Evolutionary conservation across 352 stramenopile genomes (phyloP).

Genomic region (Phytophthora podocarpi): DNA sequence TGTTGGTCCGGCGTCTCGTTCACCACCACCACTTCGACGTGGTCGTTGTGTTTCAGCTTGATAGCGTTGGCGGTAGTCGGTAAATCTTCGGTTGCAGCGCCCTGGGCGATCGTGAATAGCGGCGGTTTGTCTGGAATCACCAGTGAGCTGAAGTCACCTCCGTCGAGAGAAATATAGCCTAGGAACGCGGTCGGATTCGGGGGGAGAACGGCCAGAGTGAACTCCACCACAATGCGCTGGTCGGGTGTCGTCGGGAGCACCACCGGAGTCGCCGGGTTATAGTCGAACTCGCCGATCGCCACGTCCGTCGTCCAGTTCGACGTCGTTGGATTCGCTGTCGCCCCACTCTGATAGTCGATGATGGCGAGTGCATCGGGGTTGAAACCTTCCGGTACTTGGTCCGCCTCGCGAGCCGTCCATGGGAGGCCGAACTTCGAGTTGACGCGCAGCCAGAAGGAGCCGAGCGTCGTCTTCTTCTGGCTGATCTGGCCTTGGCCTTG

Average conservation of each 20-base stretch:
- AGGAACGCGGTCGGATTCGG: conserved; percentile 29
- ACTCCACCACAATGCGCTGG: conserved; percentile 40
- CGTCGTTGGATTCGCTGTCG: conserved; percentile 29
- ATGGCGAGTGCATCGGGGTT: conserved; percentile 44
- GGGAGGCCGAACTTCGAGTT: conserved; percentile 30
- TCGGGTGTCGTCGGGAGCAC: conserved; percentile 24
- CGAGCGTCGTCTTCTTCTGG: conserved; percentile 13
- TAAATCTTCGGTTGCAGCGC: conserved; percentile 31
- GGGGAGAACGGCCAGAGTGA: conserved; percentile 23
- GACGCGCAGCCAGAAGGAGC: conserved; percentile 42
- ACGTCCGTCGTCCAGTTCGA: conserved; percentile 29
- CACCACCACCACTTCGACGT: conserved; percentile 47
- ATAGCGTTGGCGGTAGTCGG: conserved; percentile 36
- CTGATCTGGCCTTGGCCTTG: conserved; percentile 16
- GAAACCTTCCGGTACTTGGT: conserved; percentile 42
- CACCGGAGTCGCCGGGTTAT: conserved; percentile 18
- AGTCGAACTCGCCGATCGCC: conserved; percentile 46
- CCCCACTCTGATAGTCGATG: conserved; percentile 35
- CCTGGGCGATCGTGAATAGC: conserved; percentile 42
- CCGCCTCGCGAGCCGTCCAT: conserved; percentile 30
- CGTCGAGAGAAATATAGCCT: conserved; percentile 38
- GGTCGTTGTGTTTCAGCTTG: conserved; percentile 32
- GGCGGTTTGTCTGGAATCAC: conserved; percentile 31
- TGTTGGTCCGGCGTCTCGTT: conserved; percentile 50
- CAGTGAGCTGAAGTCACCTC: conserved; percentile 30